Evolutionary conservation across 2,329 filamentous ascomycete species (phyloP), one percentile per base, ranked within the genome.

Genomic region (Hymenoscyphus repandus): DNA sequence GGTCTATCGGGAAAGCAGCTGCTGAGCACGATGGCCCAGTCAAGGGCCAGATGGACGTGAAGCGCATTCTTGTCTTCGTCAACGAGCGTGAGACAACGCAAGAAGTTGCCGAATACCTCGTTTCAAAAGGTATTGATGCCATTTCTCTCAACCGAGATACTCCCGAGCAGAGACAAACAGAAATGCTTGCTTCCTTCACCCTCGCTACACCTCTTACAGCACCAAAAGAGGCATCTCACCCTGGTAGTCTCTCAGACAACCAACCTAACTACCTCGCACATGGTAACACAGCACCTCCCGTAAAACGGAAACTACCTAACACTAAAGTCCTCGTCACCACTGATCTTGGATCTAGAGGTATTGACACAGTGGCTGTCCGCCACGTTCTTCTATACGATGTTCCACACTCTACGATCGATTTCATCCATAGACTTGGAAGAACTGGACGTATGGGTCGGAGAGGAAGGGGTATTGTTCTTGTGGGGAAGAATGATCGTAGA

Each of bases 341-440:
- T 0, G 93, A 99, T 68, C 72, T 99, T 51, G 90, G 89, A 4
- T 96, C 90, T 5, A 76, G 93, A 59, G 93, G 93, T 56, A 96
- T 99, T 62, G 93, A 99, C 68, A 99, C 93, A 0, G 72, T 96
- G 30, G 86, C 89, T 15, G 92, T 97, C 15, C 80, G 88, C 51
- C 89, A 95, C 59, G 93, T 99, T 47, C 85, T 99, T 49, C 72
- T 99, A 22, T 97, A 96, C 68, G 90, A 99, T 66, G 92, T 99
- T n/a, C 93, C 93, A 4, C 92, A 97, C 66, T 95, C 89, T 0
- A 95, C 90, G 0, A 95, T 99, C 53, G 95, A 99, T 69, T 99
- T 99, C 64, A 96, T 99, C 64, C 95, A 99, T 69, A 86, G 95
- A 13, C 80, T 97, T 4, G 93, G 93, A 13, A 80, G 93, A 51